Evolutionary conservation across 2,329 filamentous ascomycete genomes (phyloP).

Genomic region (Sordariomycetes sp.): DNA sequence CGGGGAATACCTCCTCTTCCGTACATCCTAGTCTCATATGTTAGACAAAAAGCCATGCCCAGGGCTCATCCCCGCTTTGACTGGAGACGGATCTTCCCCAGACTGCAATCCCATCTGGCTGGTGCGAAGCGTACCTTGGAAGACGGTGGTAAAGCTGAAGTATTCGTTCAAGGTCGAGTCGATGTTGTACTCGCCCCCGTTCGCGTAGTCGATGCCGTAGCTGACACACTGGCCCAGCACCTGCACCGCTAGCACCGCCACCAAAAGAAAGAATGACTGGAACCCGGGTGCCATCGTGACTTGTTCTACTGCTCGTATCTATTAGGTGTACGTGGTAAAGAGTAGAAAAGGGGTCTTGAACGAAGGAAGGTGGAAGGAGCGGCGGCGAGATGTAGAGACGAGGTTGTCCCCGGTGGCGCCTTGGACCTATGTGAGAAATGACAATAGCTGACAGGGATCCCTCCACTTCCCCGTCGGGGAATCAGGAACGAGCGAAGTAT

Average conservation of each 20-base stretch:
- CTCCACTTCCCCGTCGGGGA: background rate
- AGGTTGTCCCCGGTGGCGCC: background rate
- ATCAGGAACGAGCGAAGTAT: background rate
- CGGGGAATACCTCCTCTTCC: slow-evolving; percentile 21
- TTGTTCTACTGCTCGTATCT: background rate
- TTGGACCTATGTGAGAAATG: background rate
- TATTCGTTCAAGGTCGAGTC: slow-evolving; percentile 23
- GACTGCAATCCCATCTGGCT: no score
- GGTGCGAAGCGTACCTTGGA: slow-evolving; percentile 17
- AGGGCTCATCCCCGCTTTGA: no score
- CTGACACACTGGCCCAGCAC: slow-evolving; percentile 18
- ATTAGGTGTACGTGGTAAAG: background rate
- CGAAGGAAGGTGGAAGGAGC: background rate
- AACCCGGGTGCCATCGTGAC: background rate
- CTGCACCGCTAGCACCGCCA: slow-evolving; percentile 11
- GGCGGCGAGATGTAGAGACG: background rate
- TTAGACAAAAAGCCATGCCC: slow-evolving; percentile 1
- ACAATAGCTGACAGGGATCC: background rate
- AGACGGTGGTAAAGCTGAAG: slow-evolving; percentile 25
- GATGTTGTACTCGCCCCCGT: slow-evolving; percentile 26
- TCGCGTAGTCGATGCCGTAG: slow-evolving; percentile 26
- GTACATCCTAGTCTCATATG: slow-evolving; percentile 16
- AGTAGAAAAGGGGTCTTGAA: background rate
- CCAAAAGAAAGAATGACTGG: slow-evolving; percentile 6
- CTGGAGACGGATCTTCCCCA: no score